Evolutionary conservation across 371 early-diverging fungal genomes (phyloP), one percentile per base, ranked within the genome.

Genomic region (Apophysomyces ossiformis): DNA sequence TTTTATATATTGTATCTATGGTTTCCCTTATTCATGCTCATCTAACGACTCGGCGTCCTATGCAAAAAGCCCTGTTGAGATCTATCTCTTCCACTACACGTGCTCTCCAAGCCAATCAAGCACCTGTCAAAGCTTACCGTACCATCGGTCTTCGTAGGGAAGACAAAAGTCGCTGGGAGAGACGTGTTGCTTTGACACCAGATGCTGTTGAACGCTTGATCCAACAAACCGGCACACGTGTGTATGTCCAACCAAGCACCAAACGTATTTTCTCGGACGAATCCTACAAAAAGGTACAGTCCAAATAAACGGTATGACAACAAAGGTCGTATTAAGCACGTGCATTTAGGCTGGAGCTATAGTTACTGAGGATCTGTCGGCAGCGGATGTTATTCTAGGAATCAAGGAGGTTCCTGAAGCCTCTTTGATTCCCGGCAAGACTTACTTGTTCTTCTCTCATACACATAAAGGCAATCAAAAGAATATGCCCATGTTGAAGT

Each of bases 141-240:
- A 72, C 82, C 7, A 71, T 98, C 36, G 99, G 94, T 21, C 89
- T 98, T 63, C 90, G 98, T 13, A 83, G 96, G 47, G 99, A 98
- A 80, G 93, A 92, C 82, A 98, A 98, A 82, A 95, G 94, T 81
- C 83, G 91, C 38, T 98, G 99, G 99, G 99, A 98, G 73, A 86
- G 98, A 6, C 85, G 99, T 8, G 92, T 92, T 16, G 92, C 98
- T 21, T 81, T 95, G 65, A 90, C 90, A 7, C 96, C 96, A 16
- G 81, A 81, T 11, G 86, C 87, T n/a, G 91, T 98, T 63, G 84
- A 88, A 62, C 73, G 79, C 43, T 79, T 98, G 63, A 89, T 93
- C 58, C 78, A 89, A 37, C 93, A 96, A 64, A 90, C 91, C 21
- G 93, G 95, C 8, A 88, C 91, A 21, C 76, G 73, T 43, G 93